These are phyloP conservation scores for Primulina huaijiensis DNA, from an alignment of 257 asterid species.

Conservation along the genomic window DNA sequence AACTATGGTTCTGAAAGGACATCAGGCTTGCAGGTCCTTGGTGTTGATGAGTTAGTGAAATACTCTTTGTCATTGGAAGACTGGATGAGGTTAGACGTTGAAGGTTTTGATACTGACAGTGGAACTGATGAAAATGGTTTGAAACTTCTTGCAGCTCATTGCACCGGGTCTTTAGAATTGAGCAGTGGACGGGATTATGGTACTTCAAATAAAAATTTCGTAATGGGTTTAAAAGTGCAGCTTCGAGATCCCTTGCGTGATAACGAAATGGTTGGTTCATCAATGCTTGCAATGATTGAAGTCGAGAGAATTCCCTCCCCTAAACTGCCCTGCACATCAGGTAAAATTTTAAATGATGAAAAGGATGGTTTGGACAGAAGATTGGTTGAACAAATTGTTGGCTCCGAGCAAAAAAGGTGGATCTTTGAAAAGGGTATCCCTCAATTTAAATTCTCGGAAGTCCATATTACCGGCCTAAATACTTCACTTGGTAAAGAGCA, in stretches of 20 bases:
- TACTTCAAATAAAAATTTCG: conserved; percentile 37
- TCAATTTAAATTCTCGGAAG: conserved; percentile 51
- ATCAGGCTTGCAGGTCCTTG: conserved; percentile 21
- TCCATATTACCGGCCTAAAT: conserved; percentile 59
- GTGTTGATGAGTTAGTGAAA: conserved; percentile 43
- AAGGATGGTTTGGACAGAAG: conserved; percentile 24
- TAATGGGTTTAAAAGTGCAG: conserved; percentile 61
- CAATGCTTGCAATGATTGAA: conserved; percentile 64
- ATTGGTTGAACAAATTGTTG: conserved; percentile 19
- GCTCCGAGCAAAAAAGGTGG: conserved; percentile 20
- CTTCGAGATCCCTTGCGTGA: conserved; percentile 78
- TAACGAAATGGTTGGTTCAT: conserved; percentile 60
- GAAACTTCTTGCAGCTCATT: conserved; percentile 39
- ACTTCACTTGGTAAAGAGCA: conserved; percentile 30
- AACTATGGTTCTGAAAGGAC: conserved; percentile 24
- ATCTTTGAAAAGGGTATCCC: conserved; percentile 21
- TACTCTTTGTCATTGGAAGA: conserved; percentile 51
- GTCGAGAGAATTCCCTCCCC: conserved; percentile 39
- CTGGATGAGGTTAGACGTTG: conserved; percentile 54
- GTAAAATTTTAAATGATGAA: conserved; percentile 20
- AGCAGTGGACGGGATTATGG: conserved; percentile 22
- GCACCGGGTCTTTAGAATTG: conserved; percentile 28
- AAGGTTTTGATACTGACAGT: conserved; percentile 25
- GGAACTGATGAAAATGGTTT: conserved; percentile 30
- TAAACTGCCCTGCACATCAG: conserved; percentile 16